Base-by-base conservation (phyloP, 2,329 filamentous ascomycete genomes). In the Pseudomassariella vexata region DNA sequence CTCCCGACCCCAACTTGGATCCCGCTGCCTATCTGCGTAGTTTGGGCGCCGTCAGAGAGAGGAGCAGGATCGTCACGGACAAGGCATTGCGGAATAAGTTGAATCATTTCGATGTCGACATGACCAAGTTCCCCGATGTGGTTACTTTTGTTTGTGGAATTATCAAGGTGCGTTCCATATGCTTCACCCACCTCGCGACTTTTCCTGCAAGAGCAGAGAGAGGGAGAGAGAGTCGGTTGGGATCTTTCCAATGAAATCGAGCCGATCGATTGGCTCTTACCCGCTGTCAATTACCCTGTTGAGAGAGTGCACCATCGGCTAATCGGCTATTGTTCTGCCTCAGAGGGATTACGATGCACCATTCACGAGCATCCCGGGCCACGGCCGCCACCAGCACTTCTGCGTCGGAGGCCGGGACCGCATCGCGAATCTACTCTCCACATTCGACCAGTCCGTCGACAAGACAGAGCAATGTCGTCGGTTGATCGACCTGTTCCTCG, bases 81-180 rank as follows among this genome's bases (percentile, higher is more conserved):
- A 89, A 84, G 65, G 86, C 88, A 8, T 70, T 84, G 49, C 71
- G 69, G 44, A 86, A 94, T 52, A 70, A 84, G 46, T 71, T 95
- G 40, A 76, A 75, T 46, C 89, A 95, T 56, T 95, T 95, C 49
- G 82, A 85, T 43, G 87, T 95, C 28, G 89, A 95, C 58, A 78
- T 89, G 70, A 62, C 60, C 60, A 94, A 90, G 60, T 90, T 95
- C 55, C 62, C 70, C 27, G 84, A 90, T 43, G 90, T 90, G 1
- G 86, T 89, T 10, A 74, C 74, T 26, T 95, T 94, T 55, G 84
- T 95, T 8, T 81, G 90, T n/a, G 81, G 84, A 24, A 90, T 95
- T 42, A 94, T 95, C 66, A 95, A 94, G 82, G 88, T 89, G 65
- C 45, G 70, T 50, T 11, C 9, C 11, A 5, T 8, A 17, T 4